Evolutionary conservation across 495 filamentous ascomycete genomes (phyloP), one percentile per base, ranked within the genome.

Genomic region (Hypoxylon rickii): DNA sequence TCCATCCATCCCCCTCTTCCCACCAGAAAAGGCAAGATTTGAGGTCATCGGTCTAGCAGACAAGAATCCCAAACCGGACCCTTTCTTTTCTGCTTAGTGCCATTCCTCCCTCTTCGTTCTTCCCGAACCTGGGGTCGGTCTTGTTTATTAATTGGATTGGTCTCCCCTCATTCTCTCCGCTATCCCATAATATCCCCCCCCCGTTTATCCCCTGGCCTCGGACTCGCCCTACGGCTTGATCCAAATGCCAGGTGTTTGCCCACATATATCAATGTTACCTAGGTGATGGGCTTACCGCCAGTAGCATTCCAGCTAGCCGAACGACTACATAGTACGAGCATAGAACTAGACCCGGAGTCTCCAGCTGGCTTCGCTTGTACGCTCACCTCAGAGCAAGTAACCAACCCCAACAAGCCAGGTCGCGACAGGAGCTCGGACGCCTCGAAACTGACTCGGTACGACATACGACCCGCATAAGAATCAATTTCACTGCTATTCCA

Each of bases 401-500:
- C 32, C 58, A 55, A 52, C 36, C 47, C 47, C 34, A 51, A 58
- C 40, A 15, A 47, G 33, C 43, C 40, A 51, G 47, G 41, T 51
- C 46, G 52, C 37, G 16, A 38, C 43, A 20, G 32, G 47, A 56
- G 58, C 58, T 62, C 58, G 58, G 58, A 62, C 58, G 21, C 58
- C 39, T 62, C 47, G 38, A 56, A 55, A 47, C 47, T 40, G 18
- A 52, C 52, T 56, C 47, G 58, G 52, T 56, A 62, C 58, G 52
- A 62, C 52, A 62, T 44, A 47, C 24, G 52, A 31, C 22, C 43
- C 52, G 52, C 58, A 62, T 62, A 62, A 62, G 42, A 52, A 40
- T 52, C 52, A 62, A 62, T 56, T 53, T 56, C 46, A 43, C 51
- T 44, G 20, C 42, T 26, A 19, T 33, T 18, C 49, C 51, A 47